Evolutionary conservation across 148 eudicot species (phyloP), one percentile per base, ranked within the genome.

Genomic region (Camellia lanceoleosa): DNA sequence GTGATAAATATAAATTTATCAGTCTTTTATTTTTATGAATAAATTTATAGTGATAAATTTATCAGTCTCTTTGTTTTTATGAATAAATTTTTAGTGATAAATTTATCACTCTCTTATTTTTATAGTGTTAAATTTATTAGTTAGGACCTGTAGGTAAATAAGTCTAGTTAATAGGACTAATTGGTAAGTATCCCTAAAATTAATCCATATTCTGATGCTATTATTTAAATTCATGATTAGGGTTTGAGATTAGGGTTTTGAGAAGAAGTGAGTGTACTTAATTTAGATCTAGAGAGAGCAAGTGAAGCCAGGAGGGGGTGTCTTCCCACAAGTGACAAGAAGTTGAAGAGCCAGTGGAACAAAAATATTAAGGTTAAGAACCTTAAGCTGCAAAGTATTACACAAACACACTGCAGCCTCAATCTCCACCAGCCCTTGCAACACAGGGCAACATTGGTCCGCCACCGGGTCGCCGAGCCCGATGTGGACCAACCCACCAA

Each of bases 401-500:
- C 98, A 95, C 74, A 95, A 83, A 80, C 98, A 95, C 19, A 83
- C 92, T 6, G 97, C 98, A 18, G 97, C 98, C 19, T 95, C 98
- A 19, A 89, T 77, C 81, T 90, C 94, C 54, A 82, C 93, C 0
- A 95, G 90, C 47, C 98, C 98, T 11, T 81, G 63, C 41, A 95
- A 46, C 2, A 95, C 76, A 14, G 96, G 97, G 85, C 98, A 95
- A 44, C 98, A 95, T 68, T 91, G 68, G 70, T 89, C 88, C 47
- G 78, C 92, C 0, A 79, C 90, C 0, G 95, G 91, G 82, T 88
- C 91, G 4, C 98, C 23, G 23, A 23, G 23, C 23, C 23, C 23
- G 23, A 23, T 23, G 23, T 23, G 23, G 23, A 23, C 23, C 23
- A 23, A 23, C 23, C 23, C 23, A 0, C 23, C 97, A 5, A 92